Evolutionary conservation across 2,329 filamentous ascomycete species (phyloP).

Genomic region (Macrophomina phaseolina): DNA sequence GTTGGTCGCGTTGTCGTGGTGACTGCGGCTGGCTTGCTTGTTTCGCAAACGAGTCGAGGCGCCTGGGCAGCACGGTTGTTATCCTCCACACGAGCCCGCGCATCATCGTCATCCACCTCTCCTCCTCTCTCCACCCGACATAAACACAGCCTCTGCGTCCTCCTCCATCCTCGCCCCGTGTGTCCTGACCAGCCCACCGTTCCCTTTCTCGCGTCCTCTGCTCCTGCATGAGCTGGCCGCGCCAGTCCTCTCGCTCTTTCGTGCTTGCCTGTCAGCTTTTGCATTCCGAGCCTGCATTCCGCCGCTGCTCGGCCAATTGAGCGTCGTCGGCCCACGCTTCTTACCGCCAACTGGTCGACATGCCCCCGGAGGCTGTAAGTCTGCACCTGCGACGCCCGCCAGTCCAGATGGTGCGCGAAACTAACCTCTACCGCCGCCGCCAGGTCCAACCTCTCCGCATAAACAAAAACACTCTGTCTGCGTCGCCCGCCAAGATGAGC

Average conservation of each 20-base stretch:
- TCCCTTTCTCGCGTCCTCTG: slow-evolving; percentile 32
- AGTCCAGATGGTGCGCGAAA: neutral
- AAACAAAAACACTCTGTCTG: slow-evolving; percentile 67
- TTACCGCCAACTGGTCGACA: slow-evolving; percentile 33
- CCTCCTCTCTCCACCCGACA: slow-evolving; percentile 28
- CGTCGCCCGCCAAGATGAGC: slow-evolving; percentile 69
- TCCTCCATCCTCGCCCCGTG: slow-evolving; percentile 33
- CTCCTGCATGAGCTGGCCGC: slow-evolving; percentile 28
- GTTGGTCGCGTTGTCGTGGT: slow-evolving; percentile 30
- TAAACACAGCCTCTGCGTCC: slow-evolving; percentile 12
- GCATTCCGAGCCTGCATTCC: slow-evolving; percentile 44
- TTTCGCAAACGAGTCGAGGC: slow-evolving; percentile 1
- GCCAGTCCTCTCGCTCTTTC: slow-evolving; percentile 32
- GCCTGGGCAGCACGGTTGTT: slow-evolving; percentile 25
- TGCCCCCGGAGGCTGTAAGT: slow-evolving; percentile 51
- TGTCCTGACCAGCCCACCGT: slow-evolving; percentile 30
- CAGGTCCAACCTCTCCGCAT: slow-evolving; percentile 82
- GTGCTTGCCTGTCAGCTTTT: slow-evolving; percentile 31
- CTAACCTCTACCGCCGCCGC: neutral
- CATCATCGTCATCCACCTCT: slow-evolving; percentile 32
- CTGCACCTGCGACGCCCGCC: neutral
- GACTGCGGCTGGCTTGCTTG: slow-evolving; percentile 30
- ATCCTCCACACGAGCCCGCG: slow-evolving; percentile 31
- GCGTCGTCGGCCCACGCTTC: slow-evolving; percentile 32
- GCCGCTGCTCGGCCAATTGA: slow-evolving; percentile 33